phyloP scores from a whole-genome alignment of 352 stramenopile species.

The Phytophthora foliorum region DNA sequence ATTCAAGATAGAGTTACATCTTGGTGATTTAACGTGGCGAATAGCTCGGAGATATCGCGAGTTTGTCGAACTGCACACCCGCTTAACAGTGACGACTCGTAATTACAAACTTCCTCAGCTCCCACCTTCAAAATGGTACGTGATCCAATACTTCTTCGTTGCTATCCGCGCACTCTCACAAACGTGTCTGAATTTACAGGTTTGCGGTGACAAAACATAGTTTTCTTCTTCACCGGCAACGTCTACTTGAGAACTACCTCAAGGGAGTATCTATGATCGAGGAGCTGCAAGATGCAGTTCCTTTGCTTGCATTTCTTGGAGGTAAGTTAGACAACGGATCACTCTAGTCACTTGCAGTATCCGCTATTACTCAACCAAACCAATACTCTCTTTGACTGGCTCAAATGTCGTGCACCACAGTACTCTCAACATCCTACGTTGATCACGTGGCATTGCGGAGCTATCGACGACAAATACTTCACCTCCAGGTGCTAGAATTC shows the following conservation, averaged over 20 bases:
- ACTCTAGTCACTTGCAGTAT: not conserved
- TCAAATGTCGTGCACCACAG: conserved; percentile 11
- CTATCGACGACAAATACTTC: conserved; percentile 55
- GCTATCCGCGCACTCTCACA: not conserved
- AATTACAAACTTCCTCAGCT: conserved; percentile 35
- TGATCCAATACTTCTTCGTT: not conserved
- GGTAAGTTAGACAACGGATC: conserved; percentile 31
- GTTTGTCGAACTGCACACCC: conserved; percentile 51
- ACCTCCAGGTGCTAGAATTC: conserved; percentile 66
- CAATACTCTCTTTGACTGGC: not conserved
- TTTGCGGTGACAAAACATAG: conserved; percentile 41
- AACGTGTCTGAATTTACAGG: conserved; percentile 24
- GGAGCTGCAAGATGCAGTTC: conserved; percentile 41
- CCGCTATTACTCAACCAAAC: not conserved
- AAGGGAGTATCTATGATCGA: conserved; percentile 58
- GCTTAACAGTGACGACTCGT: conserved; percentile 22
- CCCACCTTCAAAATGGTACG: conserved; percentile 54
- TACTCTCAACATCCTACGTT: conserved; percentile 43
- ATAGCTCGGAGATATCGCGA: conserved; percentile 58
- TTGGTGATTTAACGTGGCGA: conserved; percentile 53
- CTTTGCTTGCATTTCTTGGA: conserved; percentile 67
- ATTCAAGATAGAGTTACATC: conserved; percentile 52
- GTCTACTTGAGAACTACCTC: conserved; percentile 60
- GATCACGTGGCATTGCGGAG: conserved; percentile 42
- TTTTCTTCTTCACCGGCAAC: conserved; percentile 50